Evolutionary conservation across 768 basidiomycete genomes (phyloP).

Genomic region (Psilocybe tampanensis): DNA sequence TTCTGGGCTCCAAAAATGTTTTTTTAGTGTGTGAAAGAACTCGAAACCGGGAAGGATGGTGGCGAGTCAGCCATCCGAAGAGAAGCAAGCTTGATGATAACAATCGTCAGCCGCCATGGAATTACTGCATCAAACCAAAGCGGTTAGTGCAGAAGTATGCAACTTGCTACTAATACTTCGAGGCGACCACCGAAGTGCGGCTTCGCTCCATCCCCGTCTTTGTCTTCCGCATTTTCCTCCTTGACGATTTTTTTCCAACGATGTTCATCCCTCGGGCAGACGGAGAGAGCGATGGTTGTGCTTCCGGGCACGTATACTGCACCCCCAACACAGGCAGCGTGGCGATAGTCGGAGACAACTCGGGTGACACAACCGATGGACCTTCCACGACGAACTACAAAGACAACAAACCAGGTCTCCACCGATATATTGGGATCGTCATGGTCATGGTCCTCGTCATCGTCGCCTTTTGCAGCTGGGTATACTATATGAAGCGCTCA

Average conservation of each 20-base stretch:
- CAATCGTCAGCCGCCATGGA: conserved; percentile 31
- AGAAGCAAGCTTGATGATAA: conserved; percentile 33
- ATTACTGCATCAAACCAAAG: conserved; percentile 23
- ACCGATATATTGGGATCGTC: conserved; percentile 47
- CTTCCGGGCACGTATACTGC: conserved; percentile 21
- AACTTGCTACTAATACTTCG: conserved; percentile 22
- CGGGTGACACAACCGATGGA: conserved; percentile 12
- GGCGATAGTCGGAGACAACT: conserved; percentile 9
- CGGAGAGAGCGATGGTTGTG: conserved; percentile 25
- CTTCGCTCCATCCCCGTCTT: conserved; percentile 11
- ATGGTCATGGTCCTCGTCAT: conserved; percentile 40
- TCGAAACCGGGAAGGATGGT: conserved; percentile 16
- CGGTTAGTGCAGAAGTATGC: conserved; percentile 24
- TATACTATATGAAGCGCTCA: conserved; percentile 30
- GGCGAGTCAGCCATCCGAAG: conserved; percentile 28
- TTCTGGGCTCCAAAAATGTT: conserved; percentile 20
- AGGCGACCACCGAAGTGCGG: conserved; percentile 2
- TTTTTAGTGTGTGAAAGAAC: conserved; percentile 27
- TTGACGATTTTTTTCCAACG: conserved; percentile 10
- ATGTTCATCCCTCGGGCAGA: conserved; percentile 32
- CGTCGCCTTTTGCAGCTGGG: conserved; percentile 39
- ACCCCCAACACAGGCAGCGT: conserved; percentile 24
- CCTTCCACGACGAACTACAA: conserved; percentile 12
- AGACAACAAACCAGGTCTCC: conserved; percentile 30
- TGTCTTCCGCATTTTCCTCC: conserved; percentile 7